Evolutionary conservation across 345 rosid species (phyloP), one percentile per base, ranked within the genome.

Genomic region (Corymbia maculata): DNA sequence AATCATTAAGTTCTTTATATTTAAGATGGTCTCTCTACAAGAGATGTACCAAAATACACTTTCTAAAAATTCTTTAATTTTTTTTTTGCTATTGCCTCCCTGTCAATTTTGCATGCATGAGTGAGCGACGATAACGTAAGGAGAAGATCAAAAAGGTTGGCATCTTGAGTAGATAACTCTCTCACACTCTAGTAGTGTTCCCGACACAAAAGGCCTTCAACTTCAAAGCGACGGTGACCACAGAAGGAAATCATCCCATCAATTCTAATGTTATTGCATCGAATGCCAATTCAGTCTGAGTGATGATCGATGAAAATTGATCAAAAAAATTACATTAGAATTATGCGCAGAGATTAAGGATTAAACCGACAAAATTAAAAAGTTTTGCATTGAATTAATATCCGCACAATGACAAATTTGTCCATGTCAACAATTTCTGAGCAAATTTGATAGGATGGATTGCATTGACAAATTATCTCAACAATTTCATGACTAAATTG

Each of bases 281-380:
- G 10, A 53, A 53, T 21, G 4, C 26, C 19, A 55, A 2, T 55
- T 55, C 0, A 55, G 19, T 55, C 8, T 3, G 59, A 55, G 59
- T 10, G 26, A 55, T 21, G 8, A 7, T 55, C 59, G 0, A 9
- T 24, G 10, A 26, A 68, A 68, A 68, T 68, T 36, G 3, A 4
- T 1, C 1, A 19, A 0, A 70, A 36, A 3, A 2, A 70, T 0
- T 15, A n/a, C 0, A n/a, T n/a, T 64, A 7, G 9, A 64, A 64
- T 6, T 28, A 28, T 8, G 11, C 1, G 9, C 2, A 6, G 28
- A 28, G 0, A 28, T 61, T 26, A 64, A 64, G 2, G 1, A 28
- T 13, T 17, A 17, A 70, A 70, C 10, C 17, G 1, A 7, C 2
- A 36, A 2, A 75, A 75, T 75, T 0, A 10, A 0, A 75, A 5